Evolutionary conservation across 148 eudicot genomes (phyloP), one percentile per base, ranked within the genome.

Genomic region (Beta vulgaris): DNA sequence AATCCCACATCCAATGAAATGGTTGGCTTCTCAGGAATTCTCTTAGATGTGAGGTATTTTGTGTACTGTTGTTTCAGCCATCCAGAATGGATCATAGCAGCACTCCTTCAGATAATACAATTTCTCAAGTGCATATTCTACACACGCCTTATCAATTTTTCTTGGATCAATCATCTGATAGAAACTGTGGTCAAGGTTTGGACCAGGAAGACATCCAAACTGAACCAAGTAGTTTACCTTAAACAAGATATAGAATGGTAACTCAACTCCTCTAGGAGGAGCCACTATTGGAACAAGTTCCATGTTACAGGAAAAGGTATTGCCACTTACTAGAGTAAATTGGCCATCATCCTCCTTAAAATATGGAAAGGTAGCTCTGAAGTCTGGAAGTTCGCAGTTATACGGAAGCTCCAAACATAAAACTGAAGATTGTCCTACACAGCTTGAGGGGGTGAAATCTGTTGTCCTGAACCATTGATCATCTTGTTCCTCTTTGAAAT

Each of bases 401-500:
- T 34, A 19, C 40, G 91, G 87, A 81, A 94, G 82, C 83, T 88
- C 83, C 68, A 94, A 78, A 77, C 97, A 94, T 63, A 91, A 54
- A 26, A 80, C 81, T 25, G 98, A 84, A 13, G 98, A 91, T 15
- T 90, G 98, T 14, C 98, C 96, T 12, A 94, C 85, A 60, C 81
- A 71, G 29, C 70, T 59, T 65, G 80, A 84, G 26, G 82, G 66
- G 21, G 97, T 87, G 83, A 91, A 94, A 77, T 93, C 98, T 39
- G 89, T 91, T 60, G 96, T 78, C 75, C 97, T 82, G 63, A 87
- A 70, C 92, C 95, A 91, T 69, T 87, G 90, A 74, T 94, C 97
- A 69, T 89, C 91, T 39, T 81, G 86, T 36, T 59, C 71, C 51
- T 89, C 90, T 67, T 35, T 82, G 60, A 40, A 88, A 71, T 25